Conservation (phyloP, 345 rosid species). For the Acer campestre region DNA sequence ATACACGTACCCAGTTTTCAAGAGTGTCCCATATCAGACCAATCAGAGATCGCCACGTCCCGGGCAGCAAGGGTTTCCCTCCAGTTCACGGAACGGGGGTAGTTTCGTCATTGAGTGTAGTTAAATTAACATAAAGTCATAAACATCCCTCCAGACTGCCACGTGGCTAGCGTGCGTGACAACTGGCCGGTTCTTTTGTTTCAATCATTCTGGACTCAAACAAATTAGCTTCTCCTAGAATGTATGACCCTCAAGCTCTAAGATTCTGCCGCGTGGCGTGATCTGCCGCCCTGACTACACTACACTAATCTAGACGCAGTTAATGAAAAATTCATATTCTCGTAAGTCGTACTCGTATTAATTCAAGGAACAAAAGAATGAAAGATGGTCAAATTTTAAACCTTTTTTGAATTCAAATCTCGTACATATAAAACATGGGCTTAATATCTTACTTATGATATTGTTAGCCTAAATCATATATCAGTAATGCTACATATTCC, state of each 20-base stretch:
- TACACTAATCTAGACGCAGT: too few species aligned
- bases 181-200: background rate
- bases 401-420: too few species aligned
- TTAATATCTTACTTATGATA: too few species aligned
- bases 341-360: background rate
- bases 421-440: too few species aligned
- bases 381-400: too few species aligned
- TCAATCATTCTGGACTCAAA: conserved; percentile 1
- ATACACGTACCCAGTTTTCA: background rate
- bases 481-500: too few species aligned
- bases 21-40: background rate
- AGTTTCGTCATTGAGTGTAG: conserved; percentile 17
- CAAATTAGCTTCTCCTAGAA: conserved; percentile 7
- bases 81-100: conserved; percentile 19
- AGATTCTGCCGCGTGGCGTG: background rate
- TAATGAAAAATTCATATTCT: too few species aligned
- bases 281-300: too few species aligned
- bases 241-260: too few species aligned
- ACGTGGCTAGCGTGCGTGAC: conserved; percentile 9
- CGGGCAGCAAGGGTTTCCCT: background rate
- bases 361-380: background rate
- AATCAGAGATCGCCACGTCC: conserved; percentile 12
- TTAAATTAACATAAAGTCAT: background rate
- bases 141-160: conserved; percentile 2
- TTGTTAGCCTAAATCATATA: too few species aligned